phyloP scores from a whole-genome alignment of 768 basidiomycete genomes.

The Termitomyces heimii region DNA sequence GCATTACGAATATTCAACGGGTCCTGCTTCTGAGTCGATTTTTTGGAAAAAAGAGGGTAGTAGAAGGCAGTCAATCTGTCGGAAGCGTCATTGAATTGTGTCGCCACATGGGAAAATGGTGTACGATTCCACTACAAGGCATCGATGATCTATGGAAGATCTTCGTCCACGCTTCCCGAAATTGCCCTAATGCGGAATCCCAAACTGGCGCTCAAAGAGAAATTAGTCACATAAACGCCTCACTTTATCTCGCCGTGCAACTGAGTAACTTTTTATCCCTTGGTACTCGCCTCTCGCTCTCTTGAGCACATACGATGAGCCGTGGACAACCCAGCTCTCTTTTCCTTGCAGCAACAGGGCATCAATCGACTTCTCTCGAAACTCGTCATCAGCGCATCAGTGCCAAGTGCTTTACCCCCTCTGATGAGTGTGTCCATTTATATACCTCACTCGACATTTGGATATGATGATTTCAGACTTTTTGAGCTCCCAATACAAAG shows the following conservation, averaged over 20 bases:
- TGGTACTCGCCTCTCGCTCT: background rate
- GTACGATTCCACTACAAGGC: background rate
- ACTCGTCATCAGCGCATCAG: constrained; percentile 1
- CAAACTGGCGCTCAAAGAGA: background rate
- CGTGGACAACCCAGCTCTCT: background rate
- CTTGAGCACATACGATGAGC: background rate
- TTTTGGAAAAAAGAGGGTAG: background rate
- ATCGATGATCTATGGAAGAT: background rate
- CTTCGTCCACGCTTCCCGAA: background rate
- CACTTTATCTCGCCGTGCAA: background rate
- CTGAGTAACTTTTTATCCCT: background rate
- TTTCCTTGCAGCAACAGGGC: background rate
- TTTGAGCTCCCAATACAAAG: background rate
- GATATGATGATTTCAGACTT: background rate
- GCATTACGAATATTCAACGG: background rate
- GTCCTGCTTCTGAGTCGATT: background rate
- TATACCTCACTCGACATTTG: background rate
- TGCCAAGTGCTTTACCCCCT: constrained; percentile 5
- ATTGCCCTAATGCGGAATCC: background rate
- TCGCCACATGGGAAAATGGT: background rate
- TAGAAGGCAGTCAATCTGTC: background rate
- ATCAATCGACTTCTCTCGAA: background rate
- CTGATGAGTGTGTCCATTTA: background rate
- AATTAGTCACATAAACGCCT: background rate
- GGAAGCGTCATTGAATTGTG: background rate